Base-by-base conservation (phyloP, 768 basidiomycete species). In the Pisolithus sp. region DNA sequence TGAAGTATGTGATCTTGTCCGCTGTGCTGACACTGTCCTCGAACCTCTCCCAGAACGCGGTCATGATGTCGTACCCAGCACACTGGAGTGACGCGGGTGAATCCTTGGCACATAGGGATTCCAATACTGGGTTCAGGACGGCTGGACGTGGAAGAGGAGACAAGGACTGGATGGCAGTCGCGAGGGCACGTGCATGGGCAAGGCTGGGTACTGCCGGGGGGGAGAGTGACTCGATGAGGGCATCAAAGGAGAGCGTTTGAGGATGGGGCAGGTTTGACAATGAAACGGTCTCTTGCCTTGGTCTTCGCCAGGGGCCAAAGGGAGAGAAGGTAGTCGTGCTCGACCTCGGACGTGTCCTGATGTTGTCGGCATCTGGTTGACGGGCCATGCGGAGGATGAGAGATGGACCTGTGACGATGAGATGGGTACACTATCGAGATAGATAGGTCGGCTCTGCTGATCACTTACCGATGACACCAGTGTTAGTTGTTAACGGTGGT, bases 21-120 rank as follows among this genome's bases (percentile, higher is more conserved):
- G 80, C 71, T 2, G 80, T 82, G 2, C 70, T 67, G 20, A 81
- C 67, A 20, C 62, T 59, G 20, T 71, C 59, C 48, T 82, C 80
- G 20, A 66, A 71, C 60, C 82, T 81, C 59, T 85, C 80, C 70
- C 80, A 82, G 62, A 83, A 90, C 3, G 83, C 76, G 13, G 83
- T 73, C 48, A 89, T 72, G 54, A 89, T 80, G 52, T 90, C 88
- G 57, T 76, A 87, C 1, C 88, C 89, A 0, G 81, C 76, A 7
- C 77, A 77, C 59, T 87, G 86, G 4, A 89, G 55, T 0, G 80
- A 68, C 0, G 73, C 54, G 1, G 86, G 85, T 0, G 77, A 73
- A 17, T 79, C 73, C 6, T 67, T 49, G 37, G 72, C 65, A 62
- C 88, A 89, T 10, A 90, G 71, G 1, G 77, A 73, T 7, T 74